phyloP scores from a whole-genome alignment of 1,284 basidiomycete species.

The Ganoderma sp. region DNA sequence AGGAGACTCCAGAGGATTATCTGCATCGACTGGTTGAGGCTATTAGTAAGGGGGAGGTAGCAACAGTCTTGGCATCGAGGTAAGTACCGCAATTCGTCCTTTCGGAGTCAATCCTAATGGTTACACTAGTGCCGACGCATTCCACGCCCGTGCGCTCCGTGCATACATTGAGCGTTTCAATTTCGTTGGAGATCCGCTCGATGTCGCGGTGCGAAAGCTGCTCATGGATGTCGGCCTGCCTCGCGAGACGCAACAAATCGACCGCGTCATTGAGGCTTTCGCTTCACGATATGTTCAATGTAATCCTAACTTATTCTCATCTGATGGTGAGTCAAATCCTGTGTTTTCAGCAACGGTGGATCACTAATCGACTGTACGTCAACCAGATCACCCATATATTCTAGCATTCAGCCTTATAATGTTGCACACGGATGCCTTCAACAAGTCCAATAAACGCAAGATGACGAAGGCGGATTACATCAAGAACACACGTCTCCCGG shows the following conservation, averaged over 20 bases:
- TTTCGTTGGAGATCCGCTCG: constrained; percentile 84
- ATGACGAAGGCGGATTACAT: constrained; percentile 96
- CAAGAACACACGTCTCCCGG: constrained; percentile 89
- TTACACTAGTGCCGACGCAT: constrained; percentile 67
- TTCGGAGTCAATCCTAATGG: neutral
- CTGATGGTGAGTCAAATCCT: constrained; percentile 62
- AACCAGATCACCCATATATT: constrained; percentile 91
- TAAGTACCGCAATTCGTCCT: constrained; percentile 42
- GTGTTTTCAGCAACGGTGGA: neutral
- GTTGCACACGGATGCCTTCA: constrained; percentile 98
- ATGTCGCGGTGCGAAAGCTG: constrained; percentile 89
- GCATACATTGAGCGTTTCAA: constrained; percentile 82
- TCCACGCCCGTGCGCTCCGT: constrained; percentile 75
- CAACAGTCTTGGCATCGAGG: constrained; percentile 82
- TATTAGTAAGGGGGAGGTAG: constrained; percentile 80
- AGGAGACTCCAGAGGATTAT: constrained; percentile 76
- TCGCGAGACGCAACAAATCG: constrained; percentile 97
- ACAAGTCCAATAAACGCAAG: constrained; percentile 96
- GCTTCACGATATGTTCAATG: constrained; percentile 84
- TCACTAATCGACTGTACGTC: neutral
- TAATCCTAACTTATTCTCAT: constrained; percentile 83
- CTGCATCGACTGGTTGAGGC: constrained; percentile 64
- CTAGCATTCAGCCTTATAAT: constrained; percentile 98
- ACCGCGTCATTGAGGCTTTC: constrained; percentile 96
- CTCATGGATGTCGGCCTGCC: constrained; percentile 93